These are phyloP conservation scores for Lepraria neglecta DNA, from an alignment of 495 filamentous ascomycete species.

Conservation along the genomic window DNA sequence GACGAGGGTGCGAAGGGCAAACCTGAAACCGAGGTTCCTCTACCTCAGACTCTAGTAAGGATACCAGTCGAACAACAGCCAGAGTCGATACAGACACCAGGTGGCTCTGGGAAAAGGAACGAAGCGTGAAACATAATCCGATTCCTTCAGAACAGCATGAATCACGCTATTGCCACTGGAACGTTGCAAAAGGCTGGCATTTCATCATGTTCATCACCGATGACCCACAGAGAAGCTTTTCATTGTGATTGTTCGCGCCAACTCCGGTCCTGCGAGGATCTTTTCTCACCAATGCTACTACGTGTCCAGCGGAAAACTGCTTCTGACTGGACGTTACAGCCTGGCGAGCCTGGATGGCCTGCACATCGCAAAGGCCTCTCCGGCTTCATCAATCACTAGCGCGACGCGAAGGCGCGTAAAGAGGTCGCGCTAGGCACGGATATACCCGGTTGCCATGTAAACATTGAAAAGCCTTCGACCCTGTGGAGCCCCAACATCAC, in stretches of 20 bases:
- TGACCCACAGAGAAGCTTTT: neutral
- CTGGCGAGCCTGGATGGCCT: no score
- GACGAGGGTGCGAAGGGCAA: slow-evolving; percentile 37
- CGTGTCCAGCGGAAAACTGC: no score
- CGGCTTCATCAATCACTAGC: neutral
- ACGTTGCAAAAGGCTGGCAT: neutral
- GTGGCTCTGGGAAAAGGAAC: slow-evolving; percentile 9
- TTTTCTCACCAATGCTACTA: neutral
- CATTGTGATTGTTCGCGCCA: neutral
- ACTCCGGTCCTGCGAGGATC: no score
- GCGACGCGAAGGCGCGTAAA: slow-evolving; percentile 15
- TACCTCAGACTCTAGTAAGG: slow-evolving; percentile 75
- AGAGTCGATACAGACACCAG: slow-evolving; percentile 12
- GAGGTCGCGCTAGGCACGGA: slow-evolving; percentile 18
- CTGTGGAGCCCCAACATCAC: neutral
- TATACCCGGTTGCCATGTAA: slow-evolving; percentile 28
- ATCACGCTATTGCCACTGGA: no score
- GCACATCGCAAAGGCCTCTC: no score
- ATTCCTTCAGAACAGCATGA: neutral
- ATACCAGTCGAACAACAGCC: slow-evolving; percentile 57
- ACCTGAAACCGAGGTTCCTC: slow-evolving; percentile 40
- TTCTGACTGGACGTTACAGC: no score
- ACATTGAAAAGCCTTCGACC: slow-evolving; percentile 15
- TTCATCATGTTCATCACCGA: neutral
- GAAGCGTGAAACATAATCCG: slow-evolving; percentile 5